Conservation (phyloP, 1,284 basidiomycete genomes). For the Coniferiporia weirii region DNA sequence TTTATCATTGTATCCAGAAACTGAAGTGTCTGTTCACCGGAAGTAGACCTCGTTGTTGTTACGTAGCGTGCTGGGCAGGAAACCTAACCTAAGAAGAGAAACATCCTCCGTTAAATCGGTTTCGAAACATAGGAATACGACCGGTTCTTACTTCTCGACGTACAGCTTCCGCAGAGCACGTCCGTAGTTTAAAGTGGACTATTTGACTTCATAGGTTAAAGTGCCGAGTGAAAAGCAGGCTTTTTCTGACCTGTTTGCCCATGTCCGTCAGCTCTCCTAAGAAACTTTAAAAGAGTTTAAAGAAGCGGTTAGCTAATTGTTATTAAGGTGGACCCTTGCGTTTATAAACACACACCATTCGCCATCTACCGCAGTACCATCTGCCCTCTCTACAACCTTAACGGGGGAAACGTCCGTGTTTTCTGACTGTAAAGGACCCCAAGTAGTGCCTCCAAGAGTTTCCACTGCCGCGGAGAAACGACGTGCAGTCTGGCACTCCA, state of each 20-base stretch:
- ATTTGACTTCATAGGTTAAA: conserved; percentile 9
- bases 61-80: conserved; percentile 53
- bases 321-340: background rate
- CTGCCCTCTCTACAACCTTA: conserved; percentile 47
- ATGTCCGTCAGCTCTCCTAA: conserved; percentile 78
- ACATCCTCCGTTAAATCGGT: background rate
- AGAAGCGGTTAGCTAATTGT: conserved; percentile 5
- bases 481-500: conserved; percentile 56
- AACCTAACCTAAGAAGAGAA: conserved; percentile 47
- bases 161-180: conserved; percentile 60
- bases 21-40: conserved; percentile 34
- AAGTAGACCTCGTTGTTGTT: conserved; percentile 55
- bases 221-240: conserved; percentile 3
- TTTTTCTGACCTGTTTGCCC: conserved; percentile 51
- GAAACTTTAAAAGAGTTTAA: conserved; percentile 38
- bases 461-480: conserved; percentile 49
- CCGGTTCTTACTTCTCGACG: conserved; percentile 50
- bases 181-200: conserved; percentile 71
- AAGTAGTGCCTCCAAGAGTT: conserved; percentile 19
- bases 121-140: background rate
- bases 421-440: conserved; percentile 21
- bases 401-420: conserved; percentile 29
- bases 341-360: conserved; percentile 49
- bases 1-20: background rate
- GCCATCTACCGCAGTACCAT: conserved; percentile 49